These are phyloP conservation scores for Carex sylvatica DNA, from an alignment of 202 grass and related monocot genomes.

Conservation along the genomic window DNA sequence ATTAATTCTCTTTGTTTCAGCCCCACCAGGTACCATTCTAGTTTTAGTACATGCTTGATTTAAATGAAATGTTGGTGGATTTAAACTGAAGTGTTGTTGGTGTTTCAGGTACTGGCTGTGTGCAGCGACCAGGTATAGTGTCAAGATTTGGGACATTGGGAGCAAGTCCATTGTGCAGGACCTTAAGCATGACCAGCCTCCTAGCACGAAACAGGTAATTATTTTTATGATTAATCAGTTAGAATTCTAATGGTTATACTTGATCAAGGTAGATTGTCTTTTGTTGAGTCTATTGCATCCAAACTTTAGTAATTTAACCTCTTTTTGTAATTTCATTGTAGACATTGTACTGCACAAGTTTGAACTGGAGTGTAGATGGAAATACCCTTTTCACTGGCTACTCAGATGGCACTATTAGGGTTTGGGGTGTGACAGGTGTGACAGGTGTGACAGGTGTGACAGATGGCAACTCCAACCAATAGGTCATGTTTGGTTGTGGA, in stretches of 20 bases:
- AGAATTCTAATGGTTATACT: background rate
- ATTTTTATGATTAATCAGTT: background rate
- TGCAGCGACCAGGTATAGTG: constrained; percentile 67
- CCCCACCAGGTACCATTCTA: constrained; percentile 42
- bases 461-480: too few species aligned
- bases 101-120: constrained; percentile 64
- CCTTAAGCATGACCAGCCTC: constrained; percentile 63
- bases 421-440: constrained; percentile 59
- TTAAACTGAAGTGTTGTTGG: background rate
- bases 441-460: constrained; percentile 23
- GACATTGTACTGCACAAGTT: constrained; percentile 70
- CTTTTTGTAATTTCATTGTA: background rate
- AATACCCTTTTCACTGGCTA: constrained; percentile 82
- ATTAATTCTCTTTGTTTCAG: constrained; percentile 89
- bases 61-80: background rate
- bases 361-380: constrained; percentile 89
- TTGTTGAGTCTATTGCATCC: background rate
- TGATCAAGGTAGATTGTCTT: background rate
- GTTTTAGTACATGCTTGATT: background rate
- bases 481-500: too few species aligned
- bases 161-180: constrained; percentile 86
- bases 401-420: constrained; percentile 80
- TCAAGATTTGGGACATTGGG: constrained; percentile 96
- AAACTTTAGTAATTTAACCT: background rate
- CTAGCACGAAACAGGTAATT: constrained; percentile 71